These are phyloP conservation scores for Aquanectria penicillioides DNA, from an alignment of 2,329 filamentous ascomycete species.

Conservation along the genomic window DNA sequence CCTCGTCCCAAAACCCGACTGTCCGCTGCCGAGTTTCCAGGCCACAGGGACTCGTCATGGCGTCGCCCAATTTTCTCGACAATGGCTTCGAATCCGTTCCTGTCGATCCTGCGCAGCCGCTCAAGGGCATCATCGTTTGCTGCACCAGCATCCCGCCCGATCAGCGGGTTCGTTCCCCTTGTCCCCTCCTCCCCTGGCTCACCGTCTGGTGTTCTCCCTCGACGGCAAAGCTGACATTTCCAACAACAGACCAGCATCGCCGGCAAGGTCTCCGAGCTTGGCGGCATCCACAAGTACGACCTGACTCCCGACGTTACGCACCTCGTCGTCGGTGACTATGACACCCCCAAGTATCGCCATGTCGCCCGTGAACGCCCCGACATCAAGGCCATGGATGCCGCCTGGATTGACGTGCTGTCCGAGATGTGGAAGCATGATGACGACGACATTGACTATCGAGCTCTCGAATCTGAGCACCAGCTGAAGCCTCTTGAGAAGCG, in stretches of 20 bases:
- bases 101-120: conserved; percentile 69
- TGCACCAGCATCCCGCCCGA: conserved; percentile 87
- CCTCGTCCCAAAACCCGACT: conserved; percentile 26
- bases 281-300: conserved; percentile 87
- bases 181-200: conserved; percentile 5
- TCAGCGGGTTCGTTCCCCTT: conserved; percentile 69
- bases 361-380: conserved; percentile 90
- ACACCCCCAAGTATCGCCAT: conserved; percentile 95
- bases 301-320: conserved; percentile 97
- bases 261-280: conserved; percentile 78
- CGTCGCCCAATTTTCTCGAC: conserved; percentile 38
- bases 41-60: conserved; percentile 38
- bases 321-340: conserved; percentile 87
- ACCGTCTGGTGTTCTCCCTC: no score
- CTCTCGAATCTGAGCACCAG: conserved; percentile 73
- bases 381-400: conserved; percentile 81
- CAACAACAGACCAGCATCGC: conserved; percentile 63
- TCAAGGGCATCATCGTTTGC: conserved; percentile 81
- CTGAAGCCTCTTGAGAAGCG: conserved; percentile 70
- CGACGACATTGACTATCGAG: conserved; percentile 77
- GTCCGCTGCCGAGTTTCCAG: not conserved
- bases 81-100: conserved; percentile 42
- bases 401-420: conserved; percentile 85
- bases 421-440: conserved; percentile 85
- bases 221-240: conserved; percentile 3